These are phyloP conservation scores for Suillus clintonianus DNA, from an alignment of 768 basidiomycete genomes.

Conservation along the genomic window DNA sequence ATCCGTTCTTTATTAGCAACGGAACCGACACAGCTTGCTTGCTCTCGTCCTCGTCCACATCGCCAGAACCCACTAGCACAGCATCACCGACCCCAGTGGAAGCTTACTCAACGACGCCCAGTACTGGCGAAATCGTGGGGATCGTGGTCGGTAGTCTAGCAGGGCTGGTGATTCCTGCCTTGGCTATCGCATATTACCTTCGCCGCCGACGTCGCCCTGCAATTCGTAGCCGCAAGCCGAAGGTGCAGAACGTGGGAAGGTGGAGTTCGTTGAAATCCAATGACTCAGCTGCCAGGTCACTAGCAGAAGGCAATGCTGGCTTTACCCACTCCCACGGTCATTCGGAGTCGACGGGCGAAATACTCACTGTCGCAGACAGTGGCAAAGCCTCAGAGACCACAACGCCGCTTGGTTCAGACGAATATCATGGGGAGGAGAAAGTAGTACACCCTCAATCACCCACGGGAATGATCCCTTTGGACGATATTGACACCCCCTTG, in stretches of 20 bases:
- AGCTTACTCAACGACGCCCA: conserved; percentile 19
- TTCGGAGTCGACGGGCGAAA: conserved; percentile 24
- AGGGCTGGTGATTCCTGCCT: conserved; percentile 34
- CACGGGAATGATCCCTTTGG: conserved; percentile 17
- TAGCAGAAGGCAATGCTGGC: conserved; percentile 1
- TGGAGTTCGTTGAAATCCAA: conserved; percentile 32
- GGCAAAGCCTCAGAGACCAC: conserved; percentile 15
- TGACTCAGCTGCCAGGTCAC: conserved; percentile 13
- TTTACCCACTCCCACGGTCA: conserved; percentile 17
- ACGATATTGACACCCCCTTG: conserved; percentile 18
- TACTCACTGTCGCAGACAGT: conserved; percentile 8
- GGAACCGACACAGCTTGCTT: conserved; percentile 41
- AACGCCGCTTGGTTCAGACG: conserved; percentile 24
- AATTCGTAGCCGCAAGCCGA: conserved; percentile 29
- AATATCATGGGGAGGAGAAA: conserved; percentile 28
- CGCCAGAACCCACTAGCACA: conserved; percentile 7
- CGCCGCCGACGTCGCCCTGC: conserved; percentile 12
- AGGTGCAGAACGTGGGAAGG: conserved; percentile 3
- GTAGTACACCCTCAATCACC: conserved; percentile 15
- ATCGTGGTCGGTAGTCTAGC: conserved; percentile 49
- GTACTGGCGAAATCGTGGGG: conserved; percentile 49
- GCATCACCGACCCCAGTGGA: conserved; percentile 11
- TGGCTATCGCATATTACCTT: conserved; percentile 35
- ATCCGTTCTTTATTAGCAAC: conserved; percentile 36
- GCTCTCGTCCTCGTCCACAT: conserved; percentile 12